A percentile compares a stretch with the other conserved stretches of the same genome.
Evolutionary conservation across 345 rosid genomes (phyloP).

Genomic region (Linum usitatissimum): DNA sequence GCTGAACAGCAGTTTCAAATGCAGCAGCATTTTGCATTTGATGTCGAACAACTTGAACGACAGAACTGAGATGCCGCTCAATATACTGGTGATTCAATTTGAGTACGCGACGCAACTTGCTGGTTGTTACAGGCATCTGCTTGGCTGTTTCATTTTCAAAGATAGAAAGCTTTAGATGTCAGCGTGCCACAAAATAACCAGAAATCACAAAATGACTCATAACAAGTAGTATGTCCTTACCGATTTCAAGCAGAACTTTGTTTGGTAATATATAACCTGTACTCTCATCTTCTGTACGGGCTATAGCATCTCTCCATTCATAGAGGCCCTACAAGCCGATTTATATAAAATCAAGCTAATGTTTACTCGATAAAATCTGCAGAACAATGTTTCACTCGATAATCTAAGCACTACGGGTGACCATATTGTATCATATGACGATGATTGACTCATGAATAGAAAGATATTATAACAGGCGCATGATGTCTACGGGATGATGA

Average conservation of each 20-base stretch:
- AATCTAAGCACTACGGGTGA: too few species aligned
- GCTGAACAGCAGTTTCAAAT: slow-evolving; percentile 54
- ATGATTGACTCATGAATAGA: neutral
- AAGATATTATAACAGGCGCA: neutral
- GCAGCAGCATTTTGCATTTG: slow-evolving; percentile 56
- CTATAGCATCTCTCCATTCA: slow-evolving; percentile 78
- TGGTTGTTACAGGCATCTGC: slow-evolving; percentile 59
- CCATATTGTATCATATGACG: too few species aligned
- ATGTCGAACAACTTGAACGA: slow-evolving; percentile 51
- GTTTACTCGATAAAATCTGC: neutral
- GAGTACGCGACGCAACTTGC: slow-evolving; percentile 43
- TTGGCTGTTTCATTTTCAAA: slow-evolving; percentile 44
- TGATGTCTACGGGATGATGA: slow-evolving; percentile 1
- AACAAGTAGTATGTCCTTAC: slow-evolving; percentile 25
- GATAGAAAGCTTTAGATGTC: slow-evolving; percentile 6
- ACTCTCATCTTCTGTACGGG: slow-evolving; percentile 84
- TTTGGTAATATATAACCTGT: slow-evolving; percentile 84
- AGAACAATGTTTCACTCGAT: neutral
- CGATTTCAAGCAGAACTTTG: slow-evolving; percentile 73
- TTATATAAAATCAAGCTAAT: neutral
- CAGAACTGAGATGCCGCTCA: slow-evolving; percentile 49
- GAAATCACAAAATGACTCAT: neutral
- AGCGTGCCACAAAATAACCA: neutral
- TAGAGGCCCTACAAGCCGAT: slow-evolving; percentile 55
- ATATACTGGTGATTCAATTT: slow-evolving; percentile 56